A percentile compares a stretch with the other conserved stretches of the same genome.
phyloP scores from a whole-genome alignment of 2,329 filamentous ascomycete species.

The Diplodia intermedia region DNA sequence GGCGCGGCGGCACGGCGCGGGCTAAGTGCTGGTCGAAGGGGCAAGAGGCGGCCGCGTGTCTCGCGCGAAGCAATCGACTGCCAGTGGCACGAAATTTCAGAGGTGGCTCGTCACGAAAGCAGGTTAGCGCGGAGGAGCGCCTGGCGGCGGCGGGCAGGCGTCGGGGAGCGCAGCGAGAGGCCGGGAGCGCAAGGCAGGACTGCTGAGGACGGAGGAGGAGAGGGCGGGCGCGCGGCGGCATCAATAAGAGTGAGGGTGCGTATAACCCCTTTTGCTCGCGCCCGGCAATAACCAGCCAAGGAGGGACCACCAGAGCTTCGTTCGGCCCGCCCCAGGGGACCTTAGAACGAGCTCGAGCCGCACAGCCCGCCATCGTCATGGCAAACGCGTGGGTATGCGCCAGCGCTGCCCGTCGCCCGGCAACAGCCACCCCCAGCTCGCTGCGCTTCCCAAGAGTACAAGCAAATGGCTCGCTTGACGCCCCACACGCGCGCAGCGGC shows the following conservation, averaged over 20 bases:
- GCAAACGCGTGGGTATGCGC: slow-evolving; percentile 1
- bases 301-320: slow-evolving; percentile 17
- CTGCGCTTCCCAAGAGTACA: too few relatives aligned
- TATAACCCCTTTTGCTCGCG: slow-evolving; percentile 25
- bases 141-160: slow-evolving; percentile 19
- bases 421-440: neutral
- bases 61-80: slow-evolving; percentile 17
- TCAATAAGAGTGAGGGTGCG: slow-evolving; percentile 21
- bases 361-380: slow-evolving; percentile 27
- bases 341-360: slow-evolving; percentile 24
- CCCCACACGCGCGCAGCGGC: neutral
- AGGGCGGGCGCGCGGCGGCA: slow-evolving; percentile 17
- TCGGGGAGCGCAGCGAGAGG: slow-evolving; percentile 14
- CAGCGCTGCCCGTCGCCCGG: slow-evolving; percentile 4
- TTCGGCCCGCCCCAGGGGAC: slow-evolving; percentile 7
- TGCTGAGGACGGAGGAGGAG: neutral
- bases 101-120: slow-evolving; percentile 23
- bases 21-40: slow-evolving; percentile 16
- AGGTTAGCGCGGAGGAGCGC: slow-evolving; percentile 32
- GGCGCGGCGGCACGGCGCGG: slow-evolving; percentile 28
- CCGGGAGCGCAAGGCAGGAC: neutral
- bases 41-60: slow-evolving; percentile 20
- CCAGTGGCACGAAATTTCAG: slow-evolving; percentile 21
- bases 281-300: slow-evolving; percentile 22
- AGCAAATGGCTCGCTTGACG: too few relatives aligned